These are phyloP conservation scores for Chaetomium cochliodes DNA, from an alignment of 495 filamentous ascomycete genomes.

Conservation along the genomic window DNA sequence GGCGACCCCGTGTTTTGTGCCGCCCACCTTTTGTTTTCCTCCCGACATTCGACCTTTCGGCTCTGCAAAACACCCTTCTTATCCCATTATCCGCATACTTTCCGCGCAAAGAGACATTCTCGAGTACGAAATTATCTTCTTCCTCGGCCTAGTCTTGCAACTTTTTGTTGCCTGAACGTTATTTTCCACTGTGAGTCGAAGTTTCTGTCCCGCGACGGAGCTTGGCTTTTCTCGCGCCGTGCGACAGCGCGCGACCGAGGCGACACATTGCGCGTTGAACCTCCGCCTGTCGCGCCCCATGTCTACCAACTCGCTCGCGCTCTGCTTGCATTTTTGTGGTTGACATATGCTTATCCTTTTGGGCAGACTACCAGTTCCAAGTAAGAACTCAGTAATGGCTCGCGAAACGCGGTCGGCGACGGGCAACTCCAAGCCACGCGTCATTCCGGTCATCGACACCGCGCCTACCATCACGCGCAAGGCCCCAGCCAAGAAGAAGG, in stretches of 20 bases:
- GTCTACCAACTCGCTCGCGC: background rate
- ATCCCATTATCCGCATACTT: background rate
- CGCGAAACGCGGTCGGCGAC: conserved; percentile 57
- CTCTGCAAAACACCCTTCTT: conserved; percentile 7
- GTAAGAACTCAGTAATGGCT: conserved; percentile 42
- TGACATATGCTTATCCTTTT: conserved; percentile 7
- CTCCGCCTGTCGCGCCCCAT: background rate
- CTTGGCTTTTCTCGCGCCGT: background rate
- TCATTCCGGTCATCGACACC: conserved; percentile 53
- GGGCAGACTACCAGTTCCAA: conserved; percentile 17
- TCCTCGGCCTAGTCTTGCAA: background rate
- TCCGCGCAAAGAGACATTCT: background rate
- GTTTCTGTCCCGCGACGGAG: background rate
- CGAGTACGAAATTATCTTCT: background rate
- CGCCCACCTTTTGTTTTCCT: conserved; percentile 27
- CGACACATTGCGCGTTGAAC: background rate
- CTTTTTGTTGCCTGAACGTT: background rate
- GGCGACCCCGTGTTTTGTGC: conserved; percentile 26
- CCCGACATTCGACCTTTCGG: conserved; percentile 13
- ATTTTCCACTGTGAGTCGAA: conserved; percentile 13
- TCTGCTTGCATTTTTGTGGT: background rate
- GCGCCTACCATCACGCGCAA: conserved; percentile 50
- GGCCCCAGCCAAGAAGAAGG: conserved; percentile 41
- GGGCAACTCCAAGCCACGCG: conserved; percentile 55
- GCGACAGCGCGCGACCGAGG: conserved; percentile 4